Evolutionary conservation across 108 stramenopile species (phyloP).

Genomic region (Skeletonema tropicum): DNA sequence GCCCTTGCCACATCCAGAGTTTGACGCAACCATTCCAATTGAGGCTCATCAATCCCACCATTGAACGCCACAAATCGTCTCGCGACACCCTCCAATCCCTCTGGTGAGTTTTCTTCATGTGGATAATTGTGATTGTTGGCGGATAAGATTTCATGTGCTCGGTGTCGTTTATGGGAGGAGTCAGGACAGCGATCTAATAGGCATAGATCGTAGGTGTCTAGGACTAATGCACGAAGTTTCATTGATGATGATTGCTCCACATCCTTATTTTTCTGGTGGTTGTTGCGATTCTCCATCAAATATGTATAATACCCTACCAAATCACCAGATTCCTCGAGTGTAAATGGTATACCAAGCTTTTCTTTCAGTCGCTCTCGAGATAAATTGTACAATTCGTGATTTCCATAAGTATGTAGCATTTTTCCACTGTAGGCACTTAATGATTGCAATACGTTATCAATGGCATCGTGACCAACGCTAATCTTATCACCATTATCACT

Average conservation of each 20-base stretch:
- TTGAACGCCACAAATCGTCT: constrained; percentile 87
- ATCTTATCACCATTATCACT: constrained; percentile 6
- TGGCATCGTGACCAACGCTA: constrained; percentile 39
- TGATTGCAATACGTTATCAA: constrained; percentile 71
- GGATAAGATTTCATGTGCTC: constrained; percentile 59
- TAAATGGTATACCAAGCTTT: constrained; percentile 75
- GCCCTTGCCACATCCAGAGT: constrained; percentile 52
- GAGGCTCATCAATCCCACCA: constrained; percentile 69
- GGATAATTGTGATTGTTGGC: constrained; percentile 76
- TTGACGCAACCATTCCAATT: constrained; percentile 70
- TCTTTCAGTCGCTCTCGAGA: constrained; percentile 53
- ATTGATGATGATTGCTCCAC: constrained; percentile 5
- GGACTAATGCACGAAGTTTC: constrained; percentile 65
- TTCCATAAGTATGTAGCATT: constrained; percentile 85
- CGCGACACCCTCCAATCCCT: constrained; percentile 60
- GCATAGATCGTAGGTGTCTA: constrained; percentile 81
- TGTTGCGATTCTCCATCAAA: constrained; percentile 38
- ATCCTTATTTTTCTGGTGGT: constrained; percentile 9
- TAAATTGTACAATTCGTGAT: constrained; percentile 90
- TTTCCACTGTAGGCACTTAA: constrained; percentile 57
- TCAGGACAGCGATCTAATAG: constrained; percentile 61
- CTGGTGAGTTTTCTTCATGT: constrained; percentile 76
- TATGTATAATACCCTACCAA: constrained; percentile 52
- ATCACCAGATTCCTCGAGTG: constrained; percentile 54
- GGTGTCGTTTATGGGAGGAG: constrained; percentile 52